Evolutionary conservation across 129 eudicot genomes (phyloP).

Genomic region (Pulicaria dysenterica): DNA sequence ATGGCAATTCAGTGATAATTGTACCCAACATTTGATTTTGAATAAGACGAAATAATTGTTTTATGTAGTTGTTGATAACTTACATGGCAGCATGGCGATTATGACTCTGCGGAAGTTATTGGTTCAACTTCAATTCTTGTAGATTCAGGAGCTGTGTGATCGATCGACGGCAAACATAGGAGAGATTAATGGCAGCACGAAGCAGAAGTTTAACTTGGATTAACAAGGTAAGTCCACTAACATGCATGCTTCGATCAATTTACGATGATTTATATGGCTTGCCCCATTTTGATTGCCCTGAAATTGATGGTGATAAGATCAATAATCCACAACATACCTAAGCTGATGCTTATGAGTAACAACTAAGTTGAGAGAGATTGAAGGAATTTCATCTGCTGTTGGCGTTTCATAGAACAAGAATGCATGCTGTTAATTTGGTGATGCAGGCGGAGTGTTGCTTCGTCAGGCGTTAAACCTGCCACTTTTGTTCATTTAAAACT

Average conservation of each 20-base stretch:
- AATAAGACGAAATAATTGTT: no score
- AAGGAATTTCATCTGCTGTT: background rate
- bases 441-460: background rate
- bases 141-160: background rate
- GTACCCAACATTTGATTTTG: no score
- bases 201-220: no score
- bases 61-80: background rate
- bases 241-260: slow-evolving; percentile 9
- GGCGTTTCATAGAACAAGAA: background rate
- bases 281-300: no score
- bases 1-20: no score
- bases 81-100: slow-evolving; percentile 18
- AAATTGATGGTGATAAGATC: background rate
- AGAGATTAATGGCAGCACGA: no score
- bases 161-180: background rate
- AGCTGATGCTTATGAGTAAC: background rate
- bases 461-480: background rate
- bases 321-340: background rate
- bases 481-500: no score
- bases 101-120: background rate
- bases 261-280: no score
- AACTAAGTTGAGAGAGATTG: no score
- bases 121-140: background rate
- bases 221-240: background rate
- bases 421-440: background rate